These are phyloP conservation scores for Thalia dealbata DNA, from an alignment of 176 grass and related monocot species.

Conservation along the genomic window DNA sequence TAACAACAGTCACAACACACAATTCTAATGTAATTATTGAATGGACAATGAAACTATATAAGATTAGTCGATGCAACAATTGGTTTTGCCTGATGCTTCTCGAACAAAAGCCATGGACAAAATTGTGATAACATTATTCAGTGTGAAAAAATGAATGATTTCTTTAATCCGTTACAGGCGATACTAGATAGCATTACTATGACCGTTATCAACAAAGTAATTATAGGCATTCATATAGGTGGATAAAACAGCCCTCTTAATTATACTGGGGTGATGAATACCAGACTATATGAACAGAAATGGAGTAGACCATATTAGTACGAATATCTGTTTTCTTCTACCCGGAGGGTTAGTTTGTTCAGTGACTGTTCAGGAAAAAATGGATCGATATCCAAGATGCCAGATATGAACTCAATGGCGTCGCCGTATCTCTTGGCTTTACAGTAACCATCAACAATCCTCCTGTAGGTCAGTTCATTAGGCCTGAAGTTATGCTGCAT, in stretches of 20 bases:
- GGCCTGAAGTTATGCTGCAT: constrained; percentile 59
- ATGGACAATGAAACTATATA: not conserved
- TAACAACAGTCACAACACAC: not conserved
- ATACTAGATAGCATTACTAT: not conserved
- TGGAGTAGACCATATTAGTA: not conserved
- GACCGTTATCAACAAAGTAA: not conserved
- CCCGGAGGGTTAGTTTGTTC: constrained; percentile 15
- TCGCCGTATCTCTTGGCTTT: constrained; percentile 50
- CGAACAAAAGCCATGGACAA: not conserved
- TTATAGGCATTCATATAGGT: not conserved
- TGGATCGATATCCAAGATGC: constrained; percentile 34
- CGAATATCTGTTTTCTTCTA: constrained; percentile 17
- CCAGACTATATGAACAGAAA: not conserved
- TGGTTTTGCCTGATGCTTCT: not conserved
- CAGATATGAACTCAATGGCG: constrained; percentile 41
- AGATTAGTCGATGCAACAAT: not conserved
- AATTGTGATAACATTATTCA: not conserved
- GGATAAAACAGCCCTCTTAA: not conserved
- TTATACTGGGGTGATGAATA: not conserved
- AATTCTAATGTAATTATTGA: not conserved
- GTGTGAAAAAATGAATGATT: not conserved
- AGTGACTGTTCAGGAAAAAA: constrained; percentile 27
- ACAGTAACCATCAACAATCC: constrained; percentile 58
- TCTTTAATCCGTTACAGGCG: not conserved
- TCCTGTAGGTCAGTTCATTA: constrained; percentile 62